Percentiles rank a stretch among this genome's conserved stretches.
Conservation (phyloP, 2,329 filamentous ascomycete species). For the Fusarium equiseti region DNA sequence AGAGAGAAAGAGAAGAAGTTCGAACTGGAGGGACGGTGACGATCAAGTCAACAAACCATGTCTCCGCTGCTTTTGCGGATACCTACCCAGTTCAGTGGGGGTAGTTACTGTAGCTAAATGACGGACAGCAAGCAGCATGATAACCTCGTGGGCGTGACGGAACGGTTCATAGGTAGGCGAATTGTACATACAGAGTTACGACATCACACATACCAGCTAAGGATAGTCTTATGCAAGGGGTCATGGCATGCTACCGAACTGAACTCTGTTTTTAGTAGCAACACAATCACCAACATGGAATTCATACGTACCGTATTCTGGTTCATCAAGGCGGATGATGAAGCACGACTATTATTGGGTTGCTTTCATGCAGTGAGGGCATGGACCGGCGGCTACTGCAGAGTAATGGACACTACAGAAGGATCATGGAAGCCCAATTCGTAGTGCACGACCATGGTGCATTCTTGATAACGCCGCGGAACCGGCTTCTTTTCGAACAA, state of each 20-base stretch:
- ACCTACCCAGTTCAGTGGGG: conserved; percentile 23
- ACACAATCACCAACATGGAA: conserved; percentile 4
- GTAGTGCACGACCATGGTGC: background rate
- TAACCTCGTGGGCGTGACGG: conserved; percentile 27
- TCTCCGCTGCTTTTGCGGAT: conserved; percentile 10
- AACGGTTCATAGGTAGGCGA: conserved; percentile 26
- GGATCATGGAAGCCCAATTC: background rate
- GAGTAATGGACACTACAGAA: background rate
- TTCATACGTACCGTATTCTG: conserved; percentile 3
- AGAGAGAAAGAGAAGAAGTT: conserved; percentile 8
- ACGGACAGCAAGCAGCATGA: conserved; percentile 29
- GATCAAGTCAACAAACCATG: conserved; percentile 14
- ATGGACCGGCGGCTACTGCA: conserved; percentile 14
- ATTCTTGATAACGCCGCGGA: background rate
- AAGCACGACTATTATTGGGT: conserved; percentile 19
- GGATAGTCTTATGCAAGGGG: conserved; percentile 40
- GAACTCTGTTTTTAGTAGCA: conserved; percentile 22
- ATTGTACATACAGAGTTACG: background rate
- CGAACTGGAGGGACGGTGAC: conserved; percentile 22
- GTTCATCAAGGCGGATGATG: conserved; percentile 11
- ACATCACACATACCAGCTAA: conserved; percentile 33
- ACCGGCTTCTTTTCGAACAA: conserved; percentile 9
- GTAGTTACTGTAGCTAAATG: conserved; percentile 9
- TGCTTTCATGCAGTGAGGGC: conserved; percentile 18
- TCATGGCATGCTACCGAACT: conserved; percentile 17